Evolutionary conservation across 106 monocot genomes (phyloP).

Genomic region (Apostasia shenzhenica): DNA sequence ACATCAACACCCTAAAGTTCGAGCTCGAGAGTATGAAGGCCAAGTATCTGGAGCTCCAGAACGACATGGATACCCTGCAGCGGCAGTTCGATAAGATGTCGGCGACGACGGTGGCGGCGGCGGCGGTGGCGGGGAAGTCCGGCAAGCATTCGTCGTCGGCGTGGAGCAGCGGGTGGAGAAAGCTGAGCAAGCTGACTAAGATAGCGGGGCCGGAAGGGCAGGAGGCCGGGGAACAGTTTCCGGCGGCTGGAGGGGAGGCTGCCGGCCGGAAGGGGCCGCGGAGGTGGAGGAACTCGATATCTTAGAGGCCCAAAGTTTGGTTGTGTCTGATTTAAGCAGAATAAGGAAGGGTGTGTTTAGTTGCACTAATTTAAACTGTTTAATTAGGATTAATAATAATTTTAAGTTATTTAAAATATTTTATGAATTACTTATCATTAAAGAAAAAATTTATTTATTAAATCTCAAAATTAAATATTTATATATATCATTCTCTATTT

Average conservation of each 20-base stretch:
- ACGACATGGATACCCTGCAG: constrained; percentile 75
- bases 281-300: constrained; percentile 96
- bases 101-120: neutral
- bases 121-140: neutral
- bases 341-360: too few relatives aligned
- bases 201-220: constrained; percentile 27
- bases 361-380: too few relatives aligned
- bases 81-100: constrained; percentile 67
- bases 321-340: too few relatives aligned
- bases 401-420: too few relatives aligned
- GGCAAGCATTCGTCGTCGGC: constrained; percentile 30
- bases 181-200: constrained; percentile 60
- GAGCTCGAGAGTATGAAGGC: constrained; percentile 91
- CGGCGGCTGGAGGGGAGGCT: constrained; percentile 1
- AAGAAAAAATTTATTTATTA: too few relatives aligned
- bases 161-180: constrained; percentile 82
- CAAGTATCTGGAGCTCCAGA: constrained; percentile 85
- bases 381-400: too few relatives aligned
- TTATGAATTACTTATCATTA: too few relatives aligned
- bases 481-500: too few relatives aligned
- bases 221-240: neutral
- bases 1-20: constrained; percentile 92
- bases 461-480: too few relatives aligned
- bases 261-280: constrained; percentile 47
- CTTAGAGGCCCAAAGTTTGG: constrained; percentile 16